Percentiles rank a stretch among this genome's conserved stretches.
These are phyloP conservation scores for Xylogone sp. DNA, from an alignment of 2,329 filamentous ascomycete genomes.

Conservation along the genomic window DNA sequence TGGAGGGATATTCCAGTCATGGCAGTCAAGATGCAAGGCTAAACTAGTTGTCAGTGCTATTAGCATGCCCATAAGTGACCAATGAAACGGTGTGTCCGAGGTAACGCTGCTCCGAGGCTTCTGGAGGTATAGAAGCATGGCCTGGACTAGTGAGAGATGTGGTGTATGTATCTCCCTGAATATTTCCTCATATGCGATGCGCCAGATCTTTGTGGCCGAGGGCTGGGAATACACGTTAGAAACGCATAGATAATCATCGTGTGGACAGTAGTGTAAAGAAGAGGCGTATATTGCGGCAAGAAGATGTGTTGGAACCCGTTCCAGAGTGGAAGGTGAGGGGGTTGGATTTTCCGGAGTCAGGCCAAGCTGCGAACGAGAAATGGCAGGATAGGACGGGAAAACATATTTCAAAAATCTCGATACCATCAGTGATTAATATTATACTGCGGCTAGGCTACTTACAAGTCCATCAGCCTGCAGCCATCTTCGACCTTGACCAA, in stretches of 20 bases:
- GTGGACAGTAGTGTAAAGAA: not conserved
- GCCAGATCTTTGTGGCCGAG: not conserved
- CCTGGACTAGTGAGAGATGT: constrained; percentile 1
- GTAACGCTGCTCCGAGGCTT: constrained; percentile 2
- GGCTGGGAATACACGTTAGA: constrained; percentile 1
- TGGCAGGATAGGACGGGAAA: not conserved
- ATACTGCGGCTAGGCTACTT: not conserved
- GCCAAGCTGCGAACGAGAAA: constrained; percentile 1
- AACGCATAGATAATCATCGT: constrained; percentile 1
- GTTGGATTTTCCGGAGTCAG: not conserved
- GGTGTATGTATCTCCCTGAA: constrained; percentile 2
- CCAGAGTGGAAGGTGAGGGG: not conserved
- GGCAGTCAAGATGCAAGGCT: constrained; percentile 3
- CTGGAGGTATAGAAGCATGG: constrained; percentile 1
- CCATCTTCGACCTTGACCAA: constrained; percentile 1
- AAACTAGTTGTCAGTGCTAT: not conserved
- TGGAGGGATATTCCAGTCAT: constrained; percentile 1
- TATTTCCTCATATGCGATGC: constrained; percentile 1
- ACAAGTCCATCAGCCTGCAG: constrained; percentile 1
- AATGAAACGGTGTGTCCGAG: constrained; percentile 3
- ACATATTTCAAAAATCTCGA: constrained; percentile 2
- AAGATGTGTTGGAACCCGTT: constrained; percentile 1
- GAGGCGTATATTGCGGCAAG: constrained; percentile 1
- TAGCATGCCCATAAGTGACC: constrained; percentile 1
- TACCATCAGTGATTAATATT: not conserved